Conservation (phyloP, 202 grass and related monocot species). For the Cymbopogon flexuosus region DNA sequence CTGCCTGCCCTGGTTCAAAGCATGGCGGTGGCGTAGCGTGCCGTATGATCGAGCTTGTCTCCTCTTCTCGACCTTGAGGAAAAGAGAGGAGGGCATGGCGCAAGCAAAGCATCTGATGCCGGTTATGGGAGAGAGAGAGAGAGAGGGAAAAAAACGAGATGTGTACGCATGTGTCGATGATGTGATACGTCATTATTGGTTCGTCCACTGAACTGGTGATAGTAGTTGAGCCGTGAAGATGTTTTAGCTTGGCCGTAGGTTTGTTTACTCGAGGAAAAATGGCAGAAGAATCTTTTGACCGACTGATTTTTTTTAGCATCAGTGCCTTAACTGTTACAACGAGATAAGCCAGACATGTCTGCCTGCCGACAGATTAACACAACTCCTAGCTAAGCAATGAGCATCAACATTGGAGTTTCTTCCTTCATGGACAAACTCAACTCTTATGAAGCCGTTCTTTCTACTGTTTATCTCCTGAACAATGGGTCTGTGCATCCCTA, state of each 20-base stretch:
- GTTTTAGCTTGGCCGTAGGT: not conserved
- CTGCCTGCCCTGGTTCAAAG: not conserved
- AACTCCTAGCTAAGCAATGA: too few relatives aligned
- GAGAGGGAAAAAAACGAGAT: not conserved
- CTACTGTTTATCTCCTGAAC: too few relatives aligned
- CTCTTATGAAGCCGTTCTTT: too few relatives aligned
- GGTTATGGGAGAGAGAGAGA: not conserved
- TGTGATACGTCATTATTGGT: not conserved
- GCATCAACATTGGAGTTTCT: too few relatives aligned
- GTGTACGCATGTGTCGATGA: not conserved
- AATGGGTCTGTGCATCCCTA: too few relatives aligned
- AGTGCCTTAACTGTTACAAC: too few relatives aligned
- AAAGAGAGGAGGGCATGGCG: not conserved
- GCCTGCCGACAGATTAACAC: too few relatives aligned
- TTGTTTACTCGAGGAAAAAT: not conserved
- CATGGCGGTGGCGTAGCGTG: not conserved
- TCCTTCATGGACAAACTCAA: too few relatives aligned
- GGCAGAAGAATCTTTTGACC: not conserved
- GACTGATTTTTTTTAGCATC: too few relatives aligned
- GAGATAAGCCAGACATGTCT: too few relatives aligned
- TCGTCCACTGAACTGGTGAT: not conserved
- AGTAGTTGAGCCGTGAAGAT: not conserved
- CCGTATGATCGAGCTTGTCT: not conserved
- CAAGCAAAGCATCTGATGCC: constrained; percentile 36
- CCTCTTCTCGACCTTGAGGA: not conserved